Percentiles rank a stretch among this genome's conserved stretches.
Evolutionary conservation across 768 basidiomycete genomes (phyloP).

Genomic region (Hydnomerulius pinastri): DNA sequence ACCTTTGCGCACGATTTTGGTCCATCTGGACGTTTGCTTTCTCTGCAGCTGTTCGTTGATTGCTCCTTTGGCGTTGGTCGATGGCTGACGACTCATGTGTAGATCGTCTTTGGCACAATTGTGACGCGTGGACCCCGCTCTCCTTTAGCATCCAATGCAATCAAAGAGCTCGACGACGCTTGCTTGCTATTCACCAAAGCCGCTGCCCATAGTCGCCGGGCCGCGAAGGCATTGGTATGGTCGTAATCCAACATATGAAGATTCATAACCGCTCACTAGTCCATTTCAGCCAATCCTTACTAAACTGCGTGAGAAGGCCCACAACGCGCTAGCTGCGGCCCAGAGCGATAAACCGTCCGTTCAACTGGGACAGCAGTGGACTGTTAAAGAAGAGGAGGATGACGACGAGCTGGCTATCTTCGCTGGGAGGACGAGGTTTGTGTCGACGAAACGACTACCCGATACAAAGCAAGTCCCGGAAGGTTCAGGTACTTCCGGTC

Average conservation of each 20-base stretch:
- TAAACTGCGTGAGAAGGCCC: slow-evolving; percentile 67
- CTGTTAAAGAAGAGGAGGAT: slow-evolving; percentile 50
- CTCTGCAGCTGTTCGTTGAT: slow-evolving; percentile 47
- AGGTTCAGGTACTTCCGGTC: slow-evolving; percentile 5
- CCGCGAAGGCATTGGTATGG: slow-evolving; percentile 65
- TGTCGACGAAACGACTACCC: slow-evolving; percentile 46
- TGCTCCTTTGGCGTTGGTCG: background rate
- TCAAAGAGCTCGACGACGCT: slow-evolving; percentile 69
- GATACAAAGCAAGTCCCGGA: slow-evolving; percentile 18
- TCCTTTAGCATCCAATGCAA: slow-evolving; percentile 64
- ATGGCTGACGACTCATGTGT: slow-evolving; percentile 4
- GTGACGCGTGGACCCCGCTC: slow-evolving; percentile 74
- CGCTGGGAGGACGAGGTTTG: slow-evolving; percentile 64
- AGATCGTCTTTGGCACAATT: slow-evolving; percentile 81
- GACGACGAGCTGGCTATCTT: slow-evolving; percentile 71
- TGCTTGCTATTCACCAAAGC: slow-evolving; percentile 67
- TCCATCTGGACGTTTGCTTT: slow-evolving; percentile 63
- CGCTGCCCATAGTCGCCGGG: slow-evolving; percentile 57
- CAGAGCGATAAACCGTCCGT: slow-evolving; percentile 35
- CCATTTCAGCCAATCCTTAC: slow-evolving; percentile 54
- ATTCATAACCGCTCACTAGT: slow-evolving; percentile 4
- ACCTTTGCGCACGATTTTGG: slow-evolving; percentile 58
- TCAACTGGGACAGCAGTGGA: slow-evolving; percentile 46
- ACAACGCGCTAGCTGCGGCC: slow-evolving; percentile 49
- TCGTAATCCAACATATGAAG: background rate